Percentiles rank a stretch among this genome's conserved stretches.
Evolutionary conservation across 257 asterid genomes (phyloP).

Genomic region (Ehretia macrophylla): DNA sequence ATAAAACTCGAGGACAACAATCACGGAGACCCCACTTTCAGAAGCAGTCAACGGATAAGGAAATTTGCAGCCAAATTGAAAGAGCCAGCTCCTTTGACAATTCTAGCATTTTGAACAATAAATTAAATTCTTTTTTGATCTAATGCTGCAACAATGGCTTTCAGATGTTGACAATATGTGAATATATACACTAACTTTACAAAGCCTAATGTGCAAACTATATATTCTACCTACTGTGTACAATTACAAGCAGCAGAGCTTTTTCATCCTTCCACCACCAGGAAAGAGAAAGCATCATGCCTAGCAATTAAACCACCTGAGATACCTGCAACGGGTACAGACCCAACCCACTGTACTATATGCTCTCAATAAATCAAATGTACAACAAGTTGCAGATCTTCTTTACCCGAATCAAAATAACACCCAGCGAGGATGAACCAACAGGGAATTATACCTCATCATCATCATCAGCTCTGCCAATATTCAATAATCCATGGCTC

Average conservation of each 20-base stretch:
- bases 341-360: slow-evolving; percentile 36
- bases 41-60: too few relatives aligned
- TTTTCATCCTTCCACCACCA: slow-evolving; percentile 24
- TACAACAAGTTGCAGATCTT: slow-evolving; percentile 34
- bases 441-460: slow-evolving; percentile 2
- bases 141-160: slow-evolving; percentile 19
- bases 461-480: slow-evolving; percentile 15
- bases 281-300: slow-evolving; percentile 4
- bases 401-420: slow-evolving; percentile 13
- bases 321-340: slow-evolving; percentile 41
- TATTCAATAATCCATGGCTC: not conserved
- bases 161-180: slow-evolving; percentile 21
- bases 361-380: slow-evolving; percentile 22
- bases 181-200: slow-evolving; percentile 58
- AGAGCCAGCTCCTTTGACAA: too few relatives aligned
- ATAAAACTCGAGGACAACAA: too few relatives aligned
- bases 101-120: slow-evolving; percentile 2
- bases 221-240: slow-evolving; percentile 30
- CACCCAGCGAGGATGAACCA: not conserved
- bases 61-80: too few relatives aligned
- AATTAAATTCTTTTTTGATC: slow-evolving; percentile 17
- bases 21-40: too few relatives aligned
- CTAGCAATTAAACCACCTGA: slow-evolving; percentile 32
- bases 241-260: slow-evolving; percentile 54
- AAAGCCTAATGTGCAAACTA: slow-evolving; percentile 29